Evolutionary conservation across 2,329 filamentous ascomycete species (phyloP).

Genomic region (Aschersonia sp.): DNA sequence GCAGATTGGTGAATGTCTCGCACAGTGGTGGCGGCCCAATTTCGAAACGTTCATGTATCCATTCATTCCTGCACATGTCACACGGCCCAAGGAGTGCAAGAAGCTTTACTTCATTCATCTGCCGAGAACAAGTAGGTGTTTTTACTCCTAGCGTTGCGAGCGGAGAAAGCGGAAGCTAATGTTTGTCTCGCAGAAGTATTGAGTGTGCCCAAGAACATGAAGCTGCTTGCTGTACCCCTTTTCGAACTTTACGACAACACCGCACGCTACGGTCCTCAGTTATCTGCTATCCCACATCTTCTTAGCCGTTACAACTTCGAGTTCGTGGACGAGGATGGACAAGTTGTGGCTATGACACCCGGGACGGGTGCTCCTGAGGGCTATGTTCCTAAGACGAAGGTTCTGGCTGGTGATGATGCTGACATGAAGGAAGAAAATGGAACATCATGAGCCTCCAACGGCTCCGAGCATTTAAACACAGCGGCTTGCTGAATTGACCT

Average conservation of each 20-base stretch:
- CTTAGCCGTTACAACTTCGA: constrained; percentile 95
- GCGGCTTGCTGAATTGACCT: not conserved
- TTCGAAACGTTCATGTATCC: constrained; percentile 99
- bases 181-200: constrained; percentile 56
- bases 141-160: not conserved
- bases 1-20: constrained; percentile 87
- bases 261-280: constrained; percentile 82
- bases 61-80: constrained; percentile 91
- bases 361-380: constrained; percentile 45
- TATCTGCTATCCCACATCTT: constrained; percentile 90
- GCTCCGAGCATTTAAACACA: no score
- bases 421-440: constrained; percentile 42
- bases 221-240: constrained; percentile 86
- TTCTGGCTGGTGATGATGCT: constrained; percentile 48
- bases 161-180: not conserved
- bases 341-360: constrained; percentile 73
- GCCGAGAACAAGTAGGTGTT: constrained; percentile 65
- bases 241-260: constrained; percentile 99
- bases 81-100: constrained; percentile 95
- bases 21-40: constrained; percentile 98
- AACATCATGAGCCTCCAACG: constrained; percentile 8
- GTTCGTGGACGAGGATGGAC: constrained; percentile 85
- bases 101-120: constrained; percentile 97
- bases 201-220: constrained; percentile 99
- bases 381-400: constrained; percentile 48